A percentile compares a stretch with the other conserved stretches of the same genome.
Evolutionary conservation across 2,329 filamentous ascomycete genomes (phyloP).

Genomic region (Diaporthe aspalathi): DNA sequence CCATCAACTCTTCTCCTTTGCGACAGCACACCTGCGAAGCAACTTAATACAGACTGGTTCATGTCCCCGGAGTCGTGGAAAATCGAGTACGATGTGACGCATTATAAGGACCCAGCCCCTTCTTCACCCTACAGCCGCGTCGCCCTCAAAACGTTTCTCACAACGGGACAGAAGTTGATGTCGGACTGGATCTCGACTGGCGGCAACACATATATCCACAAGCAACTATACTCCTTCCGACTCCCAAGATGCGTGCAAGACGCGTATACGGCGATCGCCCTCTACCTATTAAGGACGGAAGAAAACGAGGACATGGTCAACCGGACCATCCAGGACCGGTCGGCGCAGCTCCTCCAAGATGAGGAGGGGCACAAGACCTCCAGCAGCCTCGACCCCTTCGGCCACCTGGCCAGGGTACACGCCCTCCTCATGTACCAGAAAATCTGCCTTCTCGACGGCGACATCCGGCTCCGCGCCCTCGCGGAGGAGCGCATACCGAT

Average conservation of each 20-base stretch:
- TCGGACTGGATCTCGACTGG: slow-evolving; percentile 44
- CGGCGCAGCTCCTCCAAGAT: slow-evolving; percentile 16
- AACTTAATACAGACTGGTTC: slow-evolving; percentile 35
- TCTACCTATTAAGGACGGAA: slow-evolving; percentile 5
- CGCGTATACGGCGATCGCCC: slow-evolving; percentile 10
- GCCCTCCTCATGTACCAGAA: slow-evolving; percentile 31
- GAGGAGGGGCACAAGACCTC: slow-evolving; percentile 20
- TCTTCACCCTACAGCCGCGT: not conserved
- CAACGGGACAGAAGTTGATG: slow-evolving; percentile 40
- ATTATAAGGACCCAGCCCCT: not conserved
- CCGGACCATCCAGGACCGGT: slow-evolving; percentile 39
- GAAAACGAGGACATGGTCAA: slow-evolving; percentile 33
- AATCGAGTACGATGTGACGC: not conserved
- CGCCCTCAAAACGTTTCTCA: slow-evolving; percentile 9
- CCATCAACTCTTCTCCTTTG: not conserved
- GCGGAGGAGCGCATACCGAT: slow-evolving; percentile 8
- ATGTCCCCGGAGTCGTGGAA: slow-evolving; percentile 29
- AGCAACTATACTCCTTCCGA: slow-evolving; percentile 41
- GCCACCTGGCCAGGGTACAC: slow-evolving; percentile 28
- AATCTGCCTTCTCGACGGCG: slow-evolving; percentile 34
- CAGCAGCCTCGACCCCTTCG: slow-evolving; percentile 30
- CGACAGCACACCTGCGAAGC: not conserved
- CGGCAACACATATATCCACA: slow-evolving; percentile 46
- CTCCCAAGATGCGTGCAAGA: slow-evolving; percentile 40
- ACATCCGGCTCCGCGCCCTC: slow-evolving; percentile 29